phyloP scores from a whole-genome alignment of 306 rosid genomes.

The Begonia fuchsioides region DNA sequence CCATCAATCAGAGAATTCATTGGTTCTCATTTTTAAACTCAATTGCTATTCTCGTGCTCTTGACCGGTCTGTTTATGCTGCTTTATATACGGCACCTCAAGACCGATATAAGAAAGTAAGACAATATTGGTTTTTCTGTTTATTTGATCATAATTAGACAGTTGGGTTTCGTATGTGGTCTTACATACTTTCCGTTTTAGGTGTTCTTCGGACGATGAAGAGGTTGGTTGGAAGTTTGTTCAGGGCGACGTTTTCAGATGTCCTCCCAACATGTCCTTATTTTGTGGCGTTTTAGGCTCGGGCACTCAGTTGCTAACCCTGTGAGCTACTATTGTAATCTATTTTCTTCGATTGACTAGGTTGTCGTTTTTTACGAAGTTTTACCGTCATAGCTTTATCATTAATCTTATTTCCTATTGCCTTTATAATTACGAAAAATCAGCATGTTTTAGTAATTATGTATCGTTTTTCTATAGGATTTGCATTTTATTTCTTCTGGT shows the following conservation, averaged over 20 bases:
- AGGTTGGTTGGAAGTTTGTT: conserved; percentile 69
- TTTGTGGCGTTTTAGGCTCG: conserved; percentile 60
- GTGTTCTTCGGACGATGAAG: conserved; percentile 36
- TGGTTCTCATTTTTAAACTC: conserved; percentile 80
- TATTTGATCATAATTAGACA: conserved; percentile 2
- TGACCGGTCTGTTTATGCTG: conserved; percentile 60
- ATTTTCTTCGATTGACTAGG: conserved; percentile 10
- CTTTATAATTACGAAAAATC: too few species aligned
- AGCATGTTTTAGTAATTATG: background rate
- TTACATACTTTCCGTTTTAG: conserved; percentile 21
- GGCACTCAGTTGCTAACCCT: conserved; percentile 74
- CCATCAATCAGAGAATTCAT: conserved; percentile 45
- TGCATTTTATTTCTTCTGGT: conserved; percentile 49
- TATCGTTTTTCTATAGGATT: conserved; percentile 29
- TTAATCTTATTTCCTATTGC: too few species aligned
- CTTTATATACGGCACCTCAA: conserved; percentile 54
- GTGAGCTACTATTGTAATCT: conserved; percentile 42
- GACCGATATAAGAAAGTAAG: conserved; percentile 67
- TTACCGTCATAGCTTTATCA: background rate
- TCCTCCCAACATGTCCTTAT: conserved; percentile 50
- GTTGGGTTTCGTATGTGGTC: conserved; percentile 7
- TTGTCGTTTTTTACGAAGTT: conserved; percentile 3
- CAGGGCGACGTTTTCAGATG: conserved; percentile 66
- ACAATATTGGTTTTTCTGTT: background rate
- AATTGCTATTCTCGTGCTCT: conserved; percentile 45